Conservation (phyloP, 139 green algal genomes). For the Prasinococcaceae sp. region DNA sequence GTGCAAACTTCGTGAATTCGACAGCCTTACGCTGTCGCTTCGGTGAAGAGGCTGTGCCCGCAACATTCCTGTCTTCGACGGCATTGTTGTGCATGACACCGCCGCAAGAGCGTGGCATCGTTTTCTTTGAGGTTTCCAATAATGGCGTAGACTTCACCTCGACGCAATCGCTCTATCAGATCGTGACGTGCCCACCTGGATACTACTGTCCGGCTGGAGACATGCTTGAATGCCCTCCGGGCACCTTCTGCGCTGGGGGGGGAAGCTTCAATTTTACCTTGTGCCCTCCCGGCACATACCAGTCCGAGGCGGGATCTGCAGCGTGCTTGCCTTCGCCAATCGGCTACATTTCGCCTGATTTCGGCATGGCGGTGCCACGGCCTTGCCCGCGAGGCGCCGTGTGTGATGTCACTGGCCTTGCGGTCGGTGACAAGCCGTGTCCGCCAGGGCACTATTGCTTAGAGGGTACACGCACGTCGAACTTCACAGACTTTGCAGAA, state of each 20-base stretch:
- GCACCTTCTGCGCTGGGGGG: slow-evolving; percentile 4
- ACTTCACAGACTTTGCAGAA: slow-evolving; percentile 10
- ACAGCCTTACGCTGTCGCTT: slow-evolving; percentile 1
- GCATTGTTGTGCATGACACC: slow-evolving; percentile 4
- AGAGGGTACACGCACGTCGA: slow-evolving; percentile 6
- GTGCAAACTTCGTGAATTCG: slow-evolving; percentile 5
- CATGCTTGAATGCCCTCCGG: neutral
- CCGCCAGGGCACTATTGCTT: slow-evolving; percentile 12
- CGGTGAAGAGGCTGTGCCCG: neutral
- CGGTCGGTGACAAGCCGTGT: slow-evolving; percentile 2
- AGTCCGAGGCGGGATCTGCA: neutral
- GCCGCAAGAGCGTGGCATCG: neutral
- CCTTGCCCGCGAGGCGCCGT: slow-evolving; percentile 2
- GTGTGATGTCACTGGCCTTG: slow-evolving; percentile 9
- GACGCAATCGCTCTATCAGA: neutral
- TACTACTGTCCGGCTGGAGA: slow-evolving; percentile 9
- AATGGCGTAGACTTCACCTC: slow-evolving; percentile 5
- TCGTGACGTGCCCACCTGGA: slow-evolving; percentile 1
- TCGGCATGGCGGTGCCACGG: neutral
- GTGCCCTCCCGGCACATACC: slow-evolving; percentile 7
- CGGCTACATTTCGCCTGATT: slow-evolving; percentile 7
- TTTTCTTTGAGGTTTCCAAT: slow-evolving; percentile 10
- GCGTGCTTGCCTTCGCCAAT: slow-evolving; percentile 5
- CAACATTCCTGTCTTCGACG: neutral
- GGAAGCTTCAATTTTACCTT: slow-evolving; percentile 10